phyloP scores from a whole-genome alignment of 1,284 basidiomycete species.

The Ustilago trichophora region DNA sequence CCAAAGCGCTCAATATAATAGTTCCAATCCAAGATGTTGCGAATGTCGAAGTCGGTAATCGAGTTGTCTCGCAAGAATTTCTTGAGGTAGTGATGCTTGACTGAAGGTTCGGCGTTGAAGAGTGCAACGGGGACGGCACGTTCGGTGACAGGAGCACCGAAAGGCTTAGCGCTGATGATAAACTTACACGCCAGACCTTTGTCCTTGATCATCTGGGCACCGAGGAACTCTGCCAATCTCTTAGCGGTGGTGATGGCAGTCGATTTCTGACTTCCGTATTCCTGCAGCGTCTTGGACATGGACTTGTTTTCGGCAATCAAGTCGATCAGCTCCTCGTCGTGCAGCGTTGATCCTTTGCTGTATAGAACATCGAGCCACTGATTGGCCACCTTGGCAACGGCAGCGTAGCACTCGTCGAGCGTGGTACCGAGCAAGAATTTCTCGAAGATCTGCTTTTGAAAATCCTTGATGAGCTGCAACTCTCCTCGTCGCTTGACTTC shows the following conservation, averaged over 20 bases:
- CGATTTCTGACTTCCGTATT: conserved; percentile 96
- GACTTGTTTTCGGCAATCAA: conserved; percentile 98
- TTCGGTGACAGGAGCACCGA: conserved; percentile 94
- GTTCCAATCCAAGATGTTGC: conserved; percentile 95
- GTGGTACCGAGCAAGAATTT: conserved; percentile 93
- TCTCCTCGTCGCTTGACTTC: conserved; percentile 98
- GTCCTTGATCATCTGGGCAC: conserved; percentile 99
- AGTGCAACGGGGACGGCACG: conserved; percentile 98
- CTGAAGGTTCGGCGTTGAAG: conserved; percentile 90
- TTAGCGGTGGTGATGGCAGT: conserved; percentile 97
- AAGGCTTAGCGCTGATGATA: conserved; percentile 94
- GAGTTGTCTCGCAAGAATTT: conserved; percentile 96
- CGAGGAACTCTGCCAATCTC: conserved; percentile 94
- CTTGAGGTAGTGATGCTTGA: conserved; percentile 89
- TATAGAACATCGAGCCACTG: conserved; percentile 98
- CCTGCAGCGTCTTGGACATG: conserved; percentile 95
- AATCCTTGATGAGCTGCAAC: conserved; percentile 98
- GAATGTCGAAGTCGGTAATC: conserved; percentile 86
- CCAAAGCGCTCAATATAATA: conserved; percentile 99
- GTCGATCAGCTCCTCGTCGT: conserved; percentile 92
- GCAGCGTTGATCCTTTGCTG: conserved; percentile 81
- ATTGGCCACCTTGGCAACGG: conserved; percentile 91
- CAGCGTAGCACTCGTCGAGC: conserved; percentile 92
- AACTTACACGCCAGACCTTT: conserved; percentile 99
- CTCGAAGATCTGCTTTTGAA: conserved; percentile 98